Conservation (phyloP, 148 eudicot genomes). For the Spergularia bocconei region DNA sequence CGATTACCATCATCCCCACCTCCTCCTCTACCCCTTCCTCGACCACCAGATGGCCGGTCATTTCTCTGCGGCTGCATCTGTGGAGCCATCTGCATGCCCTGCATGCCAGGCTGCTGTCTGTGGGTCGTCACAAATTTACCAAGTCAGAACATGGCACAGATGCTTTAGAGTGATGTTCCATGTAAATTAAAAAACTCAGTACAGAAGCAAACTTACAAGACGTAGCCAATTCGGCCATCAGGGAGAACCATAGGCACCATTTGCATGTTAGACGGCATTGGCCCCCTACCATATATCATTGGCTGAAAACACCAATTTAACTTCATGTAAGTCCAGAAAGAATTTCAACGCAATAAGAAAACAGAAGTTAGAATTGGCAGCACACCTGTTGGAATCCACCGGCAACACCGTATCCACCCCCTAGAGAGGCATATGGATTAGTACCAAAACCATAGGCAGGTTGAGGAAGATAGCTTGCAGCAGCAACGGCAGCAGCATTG, state of each 20-base stretch:
- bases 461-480: constrained; percentile 56
- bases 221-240: constrained; percentile 96
- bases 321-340: not conserved
- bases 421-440: constrained; percentile 62
- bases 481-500: constrained; percentile 39
- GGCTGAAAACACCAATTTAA: constrained; percentile 50
- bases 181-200: not conserved
- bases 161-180: not conserved
- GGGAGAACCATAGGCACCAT: constrained; percentile 99
- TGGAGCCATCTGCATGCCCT: constrained; percentile 71
- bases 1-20: constrained; percentile 57
- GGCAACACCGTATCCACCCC: constrained; percentile 67
- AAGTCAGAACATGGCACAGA: constrained; percentile 6
- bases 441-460: constrained; percentile 69
- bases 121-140: not conserved
- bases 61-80: constrained; percentile 62
- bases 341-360: not conserved
- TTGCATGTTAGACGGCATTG: constrained; percentile 97
- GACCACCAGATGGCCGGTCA: constrained; percentile 67
- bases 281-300: constrained; percentile 86
- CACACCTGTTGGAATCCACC: constrained; percentile 77
- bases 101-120: constrained; percentile 96
- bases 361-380: not conserved
- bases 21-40: constrained; percentile 60
- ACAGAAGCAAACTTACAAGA: constrained; percentile 62